Evolutionary conservation across 2,329 filamentous ascomycete species (phyloP).

Genomic region (Ceratocystis eucalypticola): DNA sequence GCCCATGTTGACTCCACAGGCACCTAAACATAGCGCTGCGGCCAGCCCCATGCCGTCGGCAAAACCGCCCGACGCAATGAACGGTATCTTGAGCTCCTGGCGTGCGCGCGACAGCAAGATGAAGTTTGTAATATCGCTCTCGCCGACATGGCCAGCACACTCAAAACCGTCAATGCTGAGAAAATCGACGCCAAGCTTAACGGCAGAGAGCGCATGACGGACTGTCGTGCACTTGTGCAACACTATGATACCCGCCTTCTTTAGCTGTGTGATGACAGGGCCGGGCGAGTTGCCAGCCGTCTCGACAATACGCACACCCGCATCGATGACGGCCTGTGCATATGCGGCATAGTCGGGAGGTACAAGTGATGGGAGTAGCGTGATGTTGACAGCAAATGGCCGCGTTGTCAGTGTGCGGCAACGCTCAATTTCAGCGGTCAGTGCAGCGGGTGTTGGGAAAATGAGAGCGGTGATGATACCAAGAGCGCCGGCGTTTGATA

Average conservation of each 20-base stretch:
- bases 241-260: slow-evolving; percentile 62
- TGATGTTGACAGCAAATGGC: slow-evolving; percentile 90
- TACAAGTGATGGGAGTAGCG: slow-evolving; percentile 75
- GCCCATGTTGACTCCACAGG: slow-evolving; percentile 95
- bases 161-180: slow-evolving; percentile 95
- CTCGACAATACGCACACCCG: slow-evolving; percentile 83
- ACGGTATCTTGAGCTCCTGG: slow-evolving; percentile 72
- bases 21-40: slow-evolving; percentile 76
- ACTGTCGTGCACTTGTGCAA: slow-evolving; percentile 98
- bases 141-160: slow-evolving; percentile 81
- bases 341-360: slow-evolving; percentile 89
- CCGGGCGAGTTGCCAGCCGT: slow-evolving; percentile 81
- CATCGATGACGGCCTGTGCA: slow-evolving; percentile 82
- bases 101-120: slow-evolving; percentile 75
- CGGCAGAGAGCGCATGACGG: slow-evolving; percentile 75
- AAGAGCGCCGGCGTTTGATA: slow-evolving; percentile 69
- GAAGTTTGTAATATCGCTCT: slow-evolving; percentile 80
- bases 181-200: slow-evolving; percentile 94
- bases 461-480: slow-evolving; percentile 80
- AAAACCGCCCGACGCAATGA: slow-evolving; percentile 92
- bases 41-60: slow-evolving; percentile 88
- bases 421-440: slow-evolving; percentile 83
- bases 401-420: slow-evolving; percentile 66
- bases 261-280: slow-evolving; percentile 79
- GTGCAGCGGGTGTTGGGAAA: slow-evolving; percentile 78